Conservation (phyloP, 73 alveolate species). For the Blepharisma stoltei region DNA sequence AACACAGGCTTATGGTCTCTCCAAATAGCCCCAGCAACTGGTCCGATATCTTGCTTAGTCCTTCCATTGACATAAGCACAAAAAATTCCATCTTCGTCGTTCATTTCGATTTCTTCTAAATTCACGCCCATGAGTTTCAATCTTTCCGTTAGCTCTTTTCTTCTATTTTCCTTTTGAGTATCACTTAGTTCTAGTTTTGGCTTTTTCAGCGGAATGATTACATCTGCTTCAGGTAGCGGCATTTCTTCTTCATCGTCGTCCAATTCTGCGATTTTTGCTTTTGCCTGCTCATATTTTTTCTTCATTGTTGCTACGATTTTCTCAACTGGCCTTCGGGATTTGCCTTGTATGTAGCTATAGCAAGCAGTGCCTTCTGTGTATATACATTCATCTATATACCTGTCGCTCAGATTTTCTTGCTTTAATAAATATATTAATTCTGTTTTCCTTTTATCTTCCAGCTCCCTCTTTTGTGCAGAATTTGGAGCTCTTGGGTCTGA, state of each 20-base stretch:
- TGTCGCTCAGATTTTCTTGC: neutral
- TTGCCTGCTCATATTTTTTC: neutral
- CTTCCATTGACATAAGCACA: slow-evolving; percentile 8
- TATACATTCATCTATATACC: neutral
- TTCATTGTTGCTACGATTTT: neutral
- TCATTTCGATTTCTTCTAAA: neutral
- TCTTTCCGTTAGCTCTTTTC: slow-evolving; percentile 17
- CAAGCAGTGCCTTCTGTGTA: slow-evolving; percentile 16
- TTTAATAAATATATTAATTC: slow-evolving; percentile 19
- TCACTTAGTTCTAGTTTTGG: slow-evolving; percentile 7
- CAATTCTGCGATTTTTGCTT: neutral
- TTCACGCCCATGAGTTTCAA: slow-evolving; percentile 13
- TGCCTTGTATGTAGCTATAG: slow-evolving; percentile 15
- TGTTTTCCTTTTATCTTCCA: neutral
- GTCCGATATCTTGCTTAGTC: slow-evolving; percentile 31
- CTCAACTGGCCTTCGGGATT: slow-evolving; percentile 13
- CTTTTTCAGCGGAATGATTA: slow-evolving; percentile 7
- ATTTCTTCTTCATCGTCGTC: neutral
- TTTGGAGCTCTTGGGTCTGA: neutral
- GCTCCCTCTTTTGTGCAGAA: neutral
- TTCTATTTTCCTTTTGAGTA: slow-evolving; percentile 6
- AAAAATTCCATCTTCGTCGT: slow-evolving; percentile 9
- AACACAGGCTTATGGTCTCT: slow-evolving; percentile 28
- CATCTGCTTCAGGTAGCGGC: slow-evolving; percentile 16
- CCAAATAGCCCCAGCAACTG: slow-evolving; percentile 37